A percentile compares a stretch with the other conserved stretches of the same genome.
Conservation (phyloP, 495 filamentous ascomycete genomes). For the Aspergillus indologenus region DNA sequence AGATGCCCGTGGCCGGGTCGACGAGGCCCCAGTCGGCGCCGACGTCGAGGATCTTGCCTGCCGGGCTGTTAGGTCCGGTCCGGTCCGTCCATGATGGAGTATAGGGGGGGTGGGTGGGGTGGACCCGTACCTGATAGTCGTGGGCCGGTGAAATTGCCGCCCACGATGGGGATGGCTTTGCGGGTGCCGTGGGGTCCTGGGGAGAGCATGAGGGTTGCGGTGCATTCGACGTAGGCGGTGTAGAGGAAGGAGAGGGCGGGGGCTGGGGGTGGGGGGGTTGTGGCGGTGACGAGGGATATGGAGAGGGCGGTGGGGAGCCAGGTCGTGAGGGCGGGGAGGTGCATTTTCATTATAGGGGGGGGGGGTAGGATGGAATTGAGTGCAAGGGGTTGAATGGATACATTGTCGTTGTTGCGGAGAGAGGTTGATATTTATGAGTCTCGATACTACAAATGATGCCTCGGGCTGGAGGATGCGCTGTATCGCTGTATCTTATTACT, state of each 20-base stretch:
- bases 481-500: not conserved
- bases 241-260: conserved; percentile 31
- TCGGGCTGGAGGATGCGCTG: not conserved
- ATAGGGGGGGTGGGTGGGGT: not conserved
- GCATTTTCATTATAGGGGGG: not conserved
- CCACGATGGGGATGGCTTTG: conserved; percentile 29
- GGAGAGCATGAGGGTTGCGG: conserved; percentile 20
- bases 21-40: conserved; percentile 32
- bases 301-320: not conserved
- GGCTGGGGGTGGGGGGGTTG: conserved; percentile 9
- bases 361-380: not conserved
- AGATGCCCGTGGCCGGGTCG: conserved; percentile 29
- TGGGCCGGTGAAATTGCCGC: conserved; percentile 33
- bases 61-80: not conserved
- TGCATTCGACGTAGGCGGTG: conserved; percentile 28
- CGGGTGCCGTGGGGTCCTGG: conserved; percentile 26
- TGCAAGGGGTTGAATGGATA: not conserved
- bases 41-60: conserved; percentile 29
- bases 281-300: not conserved
- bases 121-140: conserved; percentile 22
- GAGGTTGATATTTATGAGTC: not conserved
- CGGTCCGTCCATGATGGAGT: not conserved
- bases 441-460: not conserved
- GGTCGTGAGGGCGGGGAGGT: not conserved
- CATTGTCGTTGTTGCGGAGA: too few relatives aligned